Percentiles rank a stretch among this genome's conserved stretches.
Conservation (phyloP, 73 alveolate species). For the Uronychia setigera region DNA sequence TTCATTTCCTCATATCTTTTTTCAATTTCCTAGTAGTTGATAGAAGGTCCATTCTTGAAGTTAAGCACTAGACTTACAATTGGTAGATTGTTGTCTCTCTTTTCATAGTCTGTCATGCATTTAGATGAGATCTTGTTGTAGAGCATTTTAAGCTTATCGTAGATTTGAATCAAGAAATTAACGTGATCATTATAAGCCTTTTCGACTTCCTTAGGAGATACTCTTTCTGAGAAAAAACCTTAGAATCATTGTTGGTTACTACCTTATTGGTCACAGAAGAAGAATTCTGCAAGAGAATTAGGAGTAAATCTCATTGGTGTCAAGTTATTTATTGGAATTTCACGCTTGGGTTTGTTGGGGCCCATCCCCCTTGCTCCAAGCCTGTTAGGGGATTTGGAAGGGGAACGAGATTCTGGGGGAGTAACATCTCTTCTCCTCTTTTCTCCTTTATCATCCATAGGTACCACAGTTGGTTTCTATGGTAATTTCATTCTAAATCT, state of each 20-base stretch:
- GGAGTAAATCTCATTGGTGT: slow-evolving; percentile 4
- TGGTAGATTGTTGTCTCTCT: neutral
- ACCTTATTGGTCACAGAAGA: slow-evolving; percentile 41
- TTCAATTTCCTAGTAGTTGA: neutral
- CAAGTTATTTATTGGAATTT: neutral
- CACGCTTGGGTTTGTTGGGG: slow-evolving; percentile 3
- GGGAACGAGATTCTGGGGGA: no score
- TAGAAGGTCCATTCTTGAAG: neutral
- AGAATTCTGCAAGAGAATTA: slow-evolving; percentile 44
- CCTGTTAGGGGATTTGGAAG: no score
- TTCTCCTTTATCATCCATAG: neutral
- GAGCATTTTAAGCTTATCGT: neutral
- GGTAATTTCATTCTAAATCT: slow-evolving; percentile 32
- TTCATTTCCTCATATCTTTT: neutral
- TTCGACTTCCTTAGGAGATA: neutral
- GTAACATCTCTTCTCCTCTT: slow-evolving; percentile 16
- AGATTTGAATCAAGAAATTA: neutral
- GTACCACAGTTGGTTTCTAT: neutral
- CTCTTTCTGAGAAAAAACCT: neutral
- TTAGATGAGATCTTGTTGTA: neutral
- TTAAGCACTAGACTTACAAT: neutral
- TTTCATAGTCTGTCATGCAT: neutral
- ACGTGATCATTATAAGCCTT: neutral
- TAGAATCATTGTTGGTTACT: neutral
- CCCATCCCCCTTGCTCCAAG: slow-evolving; percentile 7